Conservation (phyloP, 2,329 filamentous ascomycete species). For the Seiridium unicorne region DNA sequence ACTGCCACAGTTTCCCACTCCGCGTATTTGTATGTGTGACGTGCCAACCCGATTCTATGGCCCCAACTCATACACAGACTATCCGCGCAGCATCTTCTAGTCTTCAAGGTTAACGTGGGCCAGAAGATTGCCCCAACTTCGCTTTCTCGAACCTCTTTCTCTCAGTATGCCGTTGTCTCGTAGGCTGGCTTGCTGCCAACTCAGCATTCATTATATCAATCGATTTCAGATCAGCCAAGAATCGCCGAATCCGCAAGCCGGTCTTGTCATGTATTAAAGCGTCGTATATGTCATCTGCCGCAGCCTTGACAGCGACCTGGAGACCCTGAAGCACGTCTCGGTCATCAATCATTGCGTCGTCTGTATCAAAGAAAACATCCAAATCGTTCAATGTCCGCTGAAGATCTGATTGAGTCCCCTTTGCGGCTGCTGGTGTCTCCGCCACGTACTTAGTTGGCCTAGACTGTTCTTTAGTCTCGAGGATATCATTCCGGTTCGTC, state of each 20-base stretch:
- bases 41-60: too few species aligned
- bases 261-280: conserved; percentile 49
- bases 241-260: conserved; percentile 51
- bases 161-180: conserved; percentile 12
- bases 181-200: conserved; percentile 17
- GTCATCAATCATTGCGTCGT: conserved; percentile 41
- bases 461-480: background rate
- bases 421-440: background rate
- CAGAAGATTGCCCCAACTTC: background rate
- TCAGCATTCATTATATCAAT: conserved; percentile 44
- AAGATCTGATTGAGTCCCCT: background rate
- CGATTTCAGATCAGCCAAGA: conserved; percentile 52
- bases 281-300: conserved; percentile 54
- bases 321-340: conserved; percentile 54
- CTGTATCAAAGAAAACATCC: conserved; percentile 29
- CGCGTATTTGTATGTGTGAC: too few species aligned
- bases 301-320: conserved; percentile 54
- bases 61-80: too few species aligned
- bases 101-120: background rate
- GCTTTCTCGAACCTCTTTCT: conserved; percentile 8
- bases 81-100: background rate
- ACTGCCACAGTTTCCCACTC: too few species aligned
- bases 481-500: background rate
- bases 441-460: background rate
- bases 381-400: conserved; percentile 14